A percentile compares a stretch with the other conserved stretches of the same genome.
Evolutionary conservation across 495 filamentous ascomycete genomes (phyloP).

Genomic region (Hyaloscypha hepaticicola): DNA sequence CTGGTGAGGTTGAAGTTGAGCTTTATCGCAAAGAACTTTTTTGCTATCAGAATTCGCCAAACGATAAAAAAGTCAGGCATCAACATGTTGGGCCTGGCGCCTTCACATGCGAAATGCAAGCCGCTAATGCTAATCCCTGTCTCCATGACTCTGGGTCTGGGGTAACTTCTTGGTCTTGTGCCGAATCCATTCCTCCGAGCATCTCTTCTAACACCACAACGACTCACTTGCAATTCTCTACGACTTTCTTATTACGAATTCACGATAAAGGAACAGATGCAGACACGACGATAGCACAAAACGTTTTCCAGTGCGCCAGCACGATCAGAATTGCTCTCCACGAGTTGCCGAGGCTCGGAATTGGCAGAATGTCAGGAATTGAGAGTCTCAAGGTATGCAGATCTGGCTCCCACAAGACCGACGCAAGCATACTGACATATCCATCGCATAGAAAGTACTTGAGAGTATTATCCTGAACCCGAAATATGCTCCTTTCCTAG

Average conservation of each 20-base stretch:
- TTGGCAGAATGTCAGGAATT: slow-evolving; percentile 31
- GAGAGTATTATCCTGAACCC: slow-evolving; percentile 79
- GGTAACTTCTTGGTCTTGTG: slow-evolving; percentile 12
- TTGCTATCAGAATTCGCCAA: slow-evolving; percentile 18
- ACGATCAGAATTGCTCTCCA: neutral
- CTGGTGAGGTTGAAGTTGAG: slow-evolving; percentile 8
- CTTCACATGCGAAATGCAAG: slow-evolving; percentile 25
- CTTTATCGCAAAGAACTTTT: slow-evolving; percentile 15
- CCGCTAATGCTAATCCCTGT: neutral
- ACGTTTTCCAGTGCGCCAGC: slow-evolving; percentile 13
- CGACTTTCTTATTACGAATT: neutral
- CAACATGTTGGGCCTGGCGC: slow-evolving; percentile 10
- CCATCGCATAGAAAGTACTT: slow-evolving; percentile 37
- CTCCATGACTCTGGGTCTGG: slow-evolving; percentile 28
- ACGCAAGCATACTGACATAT: slow-evolving; percentile 14
- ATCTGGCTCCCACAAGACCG: neutral
- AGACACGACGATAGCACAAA: slow-evolving; percentile 18
- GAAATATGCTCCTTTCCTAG: slow-evolving; percentile 74
- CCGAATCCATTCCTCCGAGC: slow-evolving; percentile 18
- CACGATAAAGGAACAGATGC: slow-evolving; percentile 15
- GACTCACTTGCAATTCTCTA: neutral
- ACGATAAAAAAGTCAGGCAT: slow-evolving; percentile 23
- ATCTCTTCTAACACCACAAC: slow-evolving; percentile 1
- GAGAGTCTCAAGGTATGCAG: slow-evolving; percentile 26
- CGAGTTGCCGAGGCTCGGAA: slow-evolving; percentile 29